These are phyloP conservation scores for Akebia trifoliata DNA, from an alignment of 164 flowering plant species.

Conservation along the genomic window DNA sequence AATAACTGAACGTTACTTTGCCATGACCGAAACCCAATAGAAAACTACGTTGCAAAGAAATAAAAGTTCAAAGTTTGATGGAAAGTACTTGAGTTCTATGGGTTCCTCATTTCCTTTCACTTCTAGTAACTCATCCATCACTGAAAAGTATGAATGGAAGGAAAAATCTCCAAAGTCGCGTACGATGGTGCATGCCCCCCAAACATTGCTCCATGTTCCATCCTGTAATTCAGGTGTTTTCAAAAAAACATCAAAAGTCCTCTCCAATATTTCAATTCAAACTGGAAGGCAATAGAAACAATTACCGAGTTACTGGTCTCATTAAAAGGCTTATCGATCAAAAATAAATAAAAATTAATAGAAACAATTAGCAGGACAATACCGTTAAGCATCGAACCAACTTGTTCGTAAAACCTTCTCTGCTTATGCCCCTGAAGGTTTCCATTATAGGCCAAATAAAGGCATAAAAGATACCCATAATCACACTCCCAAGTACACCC, in stretches of 20 bases:
- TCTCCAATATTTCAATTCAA: no score
- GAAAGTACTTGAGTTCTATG: slow-evolving; percentile 27
- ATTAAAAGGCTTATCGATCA: no score
- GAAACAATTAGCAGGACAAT: not conserved
- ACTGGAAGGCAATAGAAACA: no score
- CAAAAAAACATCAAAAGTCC: not conserved
- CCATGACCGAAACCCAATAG: not conserved
- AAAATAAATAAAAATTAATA: no score
- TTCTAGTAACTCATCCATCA: slow-evolving; percentile 27
- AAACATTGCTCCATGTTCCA: slow-evolving; percentile 24
- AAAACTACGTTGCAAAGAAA: not conserved
- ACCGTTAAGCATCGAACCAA: slow-evolving; percentile 24
- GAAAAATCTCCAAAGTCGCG: slow-evolving; percentile 27
- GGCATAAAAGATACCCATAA: slow-evolving; percentile 22
- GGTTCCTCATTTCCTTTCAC: slow-evolving; percentile 11
- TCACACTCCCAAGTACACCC: slow-evolving; percentile 22
- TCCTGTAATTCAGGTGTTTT: slow-evolving; percentile 12
- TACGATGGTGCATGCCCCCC: slow-evolving; percentile 20
- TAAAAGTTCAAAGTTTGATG: not conserved
- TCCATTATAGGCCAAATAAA: slow-evolving; percentile 25
- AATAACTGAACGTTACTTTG: not conserved
- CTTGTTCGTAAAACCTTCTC: slow-evolving; percentile 23
- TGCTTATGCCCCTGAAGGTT: slow-evolving; percentile 21
- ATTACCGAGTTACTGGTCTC: not conserved
- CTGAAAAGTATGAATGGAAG: slow-evolving; percentile 23